Conservation (phyloP, 2,329 filamentous ascomycete genomes). For the Trichoderma brevicompactum region DNA sequence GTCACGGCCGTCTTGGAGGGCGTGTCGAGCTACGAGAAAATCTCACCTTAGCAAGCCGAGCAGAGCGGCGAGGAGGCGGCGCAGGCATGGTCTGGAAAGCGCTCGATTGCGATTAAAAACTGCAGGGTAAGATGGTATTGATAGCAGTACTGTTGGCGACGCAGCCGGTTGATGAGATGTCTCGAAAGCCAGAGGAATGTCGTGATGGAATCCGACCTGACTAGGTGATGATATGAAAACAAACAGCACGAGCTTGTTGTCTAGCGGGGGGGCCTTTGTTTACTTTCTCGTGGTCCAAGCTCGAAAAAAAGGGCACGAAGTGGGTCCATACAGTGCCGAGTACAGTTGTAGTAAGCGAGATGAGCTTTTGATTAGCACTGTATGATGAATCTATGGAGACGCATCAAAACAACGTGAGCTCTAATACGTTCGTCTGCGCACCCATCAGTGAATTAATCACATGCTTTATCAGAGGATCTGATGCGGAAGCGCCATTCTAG, state of each 20-base stretch:
- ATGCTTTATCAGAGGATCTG: constrained; percentile 7
- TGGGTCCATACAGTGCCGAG: not conserved
- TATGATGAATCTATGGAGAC: constrained; percentile 15
- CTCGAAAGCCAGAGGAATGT: constrained; percentile 28
- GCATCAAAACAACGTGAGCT: not conserved
- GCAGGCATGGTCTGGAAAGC: constrained; percentile 41
- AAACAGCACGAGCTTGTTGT: constrained; percentile 32
- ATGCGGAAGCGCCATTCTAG: not conserved
- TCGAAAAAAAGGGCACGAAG: constrained; percentile 22
- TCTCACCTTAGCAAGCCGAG: constrained; percentile 49
- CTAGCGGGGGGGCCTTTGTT: constrained; percentile 35
- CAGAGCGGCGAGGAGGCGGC: constrained; percentile 50
- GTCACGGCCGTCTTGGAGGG: not conserved
- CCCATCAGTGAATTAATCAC: not conserved
- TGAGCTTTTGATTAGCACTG: not conserved
- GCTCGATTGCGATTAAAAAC: constrained; percentile 18
- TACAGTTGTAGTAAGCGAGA: not conserved
- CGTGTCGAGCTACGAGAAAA: not conserved
- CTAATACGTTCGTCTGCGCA: not conserved
- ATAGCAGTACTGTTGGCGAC: constrained; percentile 14
- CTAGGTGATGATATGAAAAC: constrained; percentile 31
- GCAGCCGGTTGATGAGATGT: constrained; percentile 20
- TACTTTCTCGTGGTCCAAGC: constrained; percentile 34
- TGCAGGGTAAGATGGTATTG: constrained; percentile 19
- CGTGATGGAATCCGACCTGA: constrained; percentile 26